Base-by-base conservation (phyloP, 23 red algal species). In the Cyanidioschyzon merolae region DNA sequence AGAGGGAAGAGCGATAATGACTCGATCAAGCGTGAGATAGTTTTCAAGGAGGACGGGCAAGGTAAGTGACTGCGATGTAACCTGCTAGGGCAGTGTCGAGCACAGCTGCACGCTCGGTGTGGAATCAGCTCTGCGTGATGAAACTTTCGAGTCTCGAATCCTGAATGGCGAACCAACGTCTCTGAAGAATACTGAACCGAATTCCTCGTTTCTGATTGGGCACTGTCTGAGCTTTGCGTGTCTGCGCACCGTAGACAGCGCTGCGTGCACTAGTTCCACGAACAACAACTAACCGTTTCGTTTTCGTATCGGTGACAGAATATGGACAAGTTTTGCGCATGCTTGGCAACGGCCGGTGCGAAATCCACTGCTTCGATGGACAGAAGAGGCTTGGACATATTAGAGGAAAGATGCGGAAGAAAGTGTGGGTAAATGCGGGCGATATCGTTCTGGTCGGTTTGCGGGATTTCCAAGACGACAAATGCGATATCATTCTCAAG, bases 1-100 rank as follows among this genome's bases (percentile, higher is more conserved):
- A 75, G 94, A 58, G 94, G 94, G 51, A 98, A 98, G 85, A 98
- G 91, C 74, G 94, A 98, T 39, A 98, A 98, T 75, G 94, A 98
- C 18, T 85, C 90, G 50, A 88, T 90, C 38, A 87, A 87, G 82
- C 84, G 94, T 26, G 94, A 98, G 82, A 85, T 98, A 26, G 87
- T 91, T 39, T 88, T 98, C 57, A 98, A 98, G 58, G 88, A 91
- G 74, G 94, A 98, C 27, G 88, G 88, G 59, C 94, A 98, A 85
- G 94, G 94, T 98, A 87, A 37, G 94, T 90, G 27, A 1, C 0
- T 24, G 76, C 68, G 41, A 21, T 16, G 2, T 2, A n/a, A 21
- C 12, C 2, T 26, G 57, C 37, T 39, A 21, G 2, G 2, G 7
- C 38, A 50, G 34, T 26, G 74, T 41, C 21, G 74, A 2, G 35